A percentile compares a stretch with the other conserved stretches of the same genome.
phyloP scores from a whole-genome alignment of 331 rosid species.

The Stylosanthes scabra region DNA sequence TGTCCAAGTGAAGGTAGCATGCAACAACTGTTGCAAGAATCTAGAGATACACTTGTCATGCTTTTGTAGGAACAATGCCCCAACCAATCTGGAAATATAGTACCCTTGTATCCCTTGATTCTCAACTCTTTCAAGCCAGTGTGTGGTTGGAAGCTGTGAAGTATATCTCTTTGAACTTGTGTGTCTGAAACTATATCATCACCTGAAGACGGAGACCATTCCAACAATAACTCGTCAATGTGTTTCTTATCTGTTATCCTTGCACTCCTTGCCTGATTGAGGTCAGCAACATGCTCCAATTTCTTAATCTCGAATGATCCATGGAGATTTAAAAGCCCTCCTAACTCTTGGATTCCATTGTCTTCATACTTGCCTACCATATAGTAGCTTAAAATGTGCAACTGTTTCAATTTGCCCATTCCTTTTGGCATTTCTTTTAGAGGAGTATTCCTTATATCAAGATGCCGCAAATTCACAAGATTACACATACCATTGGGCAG shows the following conservation, averaged over 20 bases:
- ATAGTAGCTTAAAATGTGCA: neutral
- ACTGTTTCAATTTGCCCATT: neutral
- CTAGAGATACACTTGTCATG: neutral
- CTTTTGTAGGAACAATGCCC: neutral
- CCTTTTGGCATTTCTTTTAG: neutral
- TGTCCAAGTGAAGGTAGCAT: constrained; percentile 2
- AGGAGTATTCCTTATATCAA: rapidly evolving
- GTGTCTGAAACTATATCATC: neutral
- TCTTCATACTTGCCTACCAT: neutral
- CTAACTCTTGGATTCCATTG: neutral
- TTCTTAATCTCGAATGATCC: neutral
- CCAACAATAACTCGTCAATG: neutral
- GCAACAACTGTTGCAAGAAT: neutral
- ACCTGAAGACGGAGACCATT: neutral
- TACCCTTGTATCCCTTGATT: neutral
- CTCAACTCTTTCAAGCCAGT: neutral
- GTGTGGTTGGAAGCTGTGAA: constrained; percentile 6
- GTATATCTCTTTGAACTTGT: neutral
- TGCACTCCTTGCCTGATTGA: neutral
- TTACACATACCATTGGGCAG: too few species aligned
- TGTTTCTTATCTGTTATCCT: neutral
- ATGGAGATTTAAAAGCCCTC: neutral
- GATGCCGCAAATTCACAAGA: neutral
- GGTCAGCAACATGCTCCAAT: neutral
- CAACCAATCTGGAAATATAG: neutral